These are phyloP conservation scores for Chenopodium berlandieri DNA, from an alignment of 148 eudicot species.

Conservation along the genomic window DNA sequence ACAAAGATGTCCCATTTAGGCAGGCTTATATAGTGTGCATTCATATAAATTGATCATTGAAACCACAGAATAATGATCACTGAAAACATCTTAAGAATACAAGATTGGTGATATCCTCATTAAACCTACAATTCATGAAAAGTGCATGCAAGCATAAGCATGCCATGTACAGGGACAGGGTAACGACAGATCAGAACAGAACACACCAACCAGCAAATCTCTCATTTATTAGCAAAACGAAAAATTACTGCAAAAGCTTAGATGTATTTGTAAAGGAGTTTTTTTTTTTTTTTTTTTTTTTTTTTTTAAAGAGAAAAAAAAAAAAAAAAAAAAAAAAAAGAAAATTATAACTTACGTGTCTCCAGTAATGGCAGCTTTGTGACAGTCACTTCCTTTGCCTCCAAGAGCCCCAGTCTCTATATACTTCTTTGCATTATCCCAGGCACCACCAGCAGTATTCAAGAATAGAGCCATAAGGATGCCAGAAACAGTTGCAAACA, in stretches of 20 bases:
- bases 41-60: too few species aligned
- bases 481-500: constrained; percentile 98
- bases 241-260: not conserved
- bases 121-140: not conserved
- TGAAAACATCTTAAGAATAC: too few species aligned
- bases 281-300: not conserved
- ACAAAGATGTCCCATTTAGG: too few species aligned
- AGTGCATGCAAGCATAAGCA: constrained; percentile 1
- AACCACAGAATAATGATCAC: not conserved
- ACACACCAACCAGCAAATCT: not conserved
- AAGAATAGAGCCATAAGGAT: constrained; percentile 99
- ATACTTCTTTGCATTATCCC: constrained; percentile 99
- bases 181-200: not conserved
- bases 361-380: constrained; percentile 96
- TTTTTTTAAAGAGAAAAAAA: too few species aligned
- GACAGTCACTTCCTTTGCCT: constrained; percentile 97
- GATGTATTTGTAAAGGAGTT: not conserved
- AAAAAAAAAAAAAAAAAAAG: too few species aligned
- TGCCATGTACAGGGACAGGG: not conserved
- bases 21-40: too few species aligned
- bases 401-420: constrained; percentile 99
- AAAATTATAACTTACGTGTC: constrained; percentile 77
- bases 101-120: not conserved
- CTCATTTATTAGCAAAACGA: not conserved
- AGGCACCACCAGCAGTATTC: constrained; percentile 99